phyloP scores from a whole-genome alignment of 108 stramenopile genomes.

The Cyclostephanos tholiformis region DNA sequence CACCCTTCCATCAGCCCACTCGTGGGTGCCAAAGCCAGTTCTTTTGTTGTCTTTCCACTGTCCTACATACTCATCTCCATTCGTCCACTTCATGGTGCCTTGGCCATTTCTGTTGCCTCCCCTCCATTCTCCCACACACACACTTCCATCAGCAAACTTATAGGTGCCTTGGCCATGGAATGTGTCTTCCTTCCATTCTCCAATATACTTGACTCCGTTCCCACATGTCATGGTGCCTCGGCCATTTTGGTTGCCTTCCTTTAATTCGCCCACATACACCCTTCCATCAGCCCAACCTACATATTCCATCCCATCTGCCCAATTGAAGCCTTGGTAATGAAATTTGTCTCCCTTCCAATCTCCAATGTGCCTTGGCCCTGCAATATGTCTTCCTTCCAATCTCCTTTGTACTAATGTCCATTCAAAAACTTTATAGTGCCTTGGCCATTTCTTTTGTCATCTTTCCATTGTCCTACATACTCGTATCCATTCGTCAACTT shows the following conservation, averaged over 20 bases:
- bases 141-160: neutral
- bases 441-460: too few relatives aligned
- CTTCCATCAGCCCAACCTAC: too few relatives aligned
- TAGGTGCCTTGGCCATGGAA: neutral
- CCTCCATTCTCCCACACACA: too few relatives aligned
- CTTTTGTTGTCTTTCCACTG: neutral
- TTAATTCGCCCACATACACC: too few relatives aligned
- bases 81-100: neutral
- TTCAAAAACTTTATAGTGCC: neutral
- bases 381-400: too few relatives aligned
- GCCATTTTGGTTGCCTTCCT: too few relatives aligned
- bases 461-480: too few relatives aligned
- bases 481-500: too few relatives aligned
- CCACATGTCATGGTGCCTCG: neutral
- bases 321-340: too few relatives aligned
- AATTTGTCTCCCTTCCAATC: neutral
- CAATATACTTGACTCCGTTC: neutral
- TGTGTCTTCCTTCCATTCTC: slow-evolving; percentile 2
- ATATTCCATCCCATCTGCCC: too few relatives aligned
- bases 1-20: neutral
- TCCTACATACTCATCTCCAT: neutral
- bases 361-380: too few relatives aligned
- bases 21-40: neutral
- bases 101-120: neutral
- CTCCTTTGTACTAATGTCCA: neutral